These are phyloP conservation scores for Coemansia sp. DNA, from an alignment of 371 early-diverging fungal genomes.

Conservation along the genomic window DNA sequence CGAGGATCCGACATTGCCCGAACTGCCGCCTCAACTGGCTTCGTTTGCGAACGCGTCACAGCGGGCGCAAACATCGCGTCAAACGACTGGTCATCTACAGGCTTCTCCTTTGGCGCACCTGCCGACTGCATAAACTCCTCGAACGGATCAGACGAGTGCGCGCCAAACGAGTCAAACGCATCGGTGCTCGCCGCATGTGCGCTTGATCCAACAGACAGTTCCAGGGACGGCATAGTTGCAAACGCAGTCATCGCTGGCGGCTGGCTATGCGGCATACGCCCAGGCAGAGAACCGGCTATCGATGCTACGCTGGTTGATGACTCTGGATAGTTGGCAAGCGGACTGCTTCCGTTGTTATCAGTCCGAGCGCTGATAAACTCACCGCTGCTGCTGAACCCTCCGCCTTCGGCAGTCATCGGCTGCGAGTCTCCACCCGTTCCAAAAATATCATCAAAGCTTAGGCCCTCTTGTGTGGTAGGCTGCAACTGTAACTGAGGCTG, in stretches of 20 bases:
- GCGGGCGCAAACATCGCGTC: constrained; percentile 14
- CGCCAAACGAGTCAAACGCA: constrained; percentile 48
- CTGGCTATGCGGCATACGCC: background rate
- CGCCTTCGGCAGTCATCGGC: constrained; percentile 15
- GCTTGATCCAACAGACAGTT: background rate
- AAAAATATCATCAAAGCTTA: constrained; percentile 51
- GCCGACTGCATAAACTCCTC: constrained; percentile 42
- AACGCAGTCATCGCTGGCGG: background rate
- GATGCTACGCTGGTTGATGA: constrained; percentile 3
- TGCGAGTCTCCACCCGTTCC: constrained; percentile 25
- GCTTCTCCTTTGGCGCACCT: background rate
- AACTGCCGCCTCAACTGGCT: constrained; percentile 4
- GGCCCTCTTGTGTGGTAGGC: constrained; percentile 14
- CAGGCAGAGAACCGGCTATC: constrained; percentile 1
- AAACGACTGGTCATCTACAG: background rate
- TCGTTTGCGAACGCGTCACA: constrained; percentile 8
- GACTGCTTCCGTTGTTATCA: background rate
- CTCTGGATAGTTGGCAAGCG: constrained; percentile 11
- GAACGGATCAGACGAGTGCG: constrained; percentile 41
- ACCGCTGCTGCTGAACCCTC: constrained; percentile 10
- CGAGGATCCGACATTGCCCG: constrained; percentile 28
- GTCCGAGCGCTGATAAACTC: constrained; percentile 3
- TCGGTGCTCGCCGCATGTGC: constrained; percentile 13
- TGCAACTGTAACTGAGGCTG: constrained; percentile 1
- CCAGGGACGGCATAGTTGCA: constrained; percentile 17